These are phyloP conservation scores for Xylaria sp. DNA, from an alignment of 2,329 filamentous ascomycete genomes.

Conservation along the genomic window DNA sequence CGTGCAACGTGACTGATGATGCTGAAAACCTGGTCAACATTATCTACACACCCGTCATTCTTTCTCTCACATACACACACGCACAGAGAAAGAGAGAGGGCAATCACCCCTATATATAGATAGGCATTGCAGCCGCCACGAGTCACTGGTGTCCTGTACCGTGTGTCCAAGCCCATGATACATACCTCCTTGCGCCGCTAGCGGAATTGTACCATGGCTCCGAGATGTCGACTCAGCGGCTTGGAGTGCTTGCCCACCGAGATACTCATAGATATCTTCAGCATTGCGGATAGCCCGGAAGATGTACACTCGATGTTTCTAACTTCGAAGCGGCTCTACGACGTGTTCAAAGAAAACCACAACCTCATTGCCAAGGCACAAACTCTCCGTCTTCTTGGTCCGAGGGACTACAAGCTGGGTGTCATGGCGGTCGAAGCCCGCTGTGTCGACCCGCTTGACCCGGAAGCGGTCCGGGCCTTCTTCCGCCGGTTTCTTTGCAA, in stretches of 20 bases:
- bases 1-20: too few relatives aligned
- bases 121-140: too few relatives aligned
- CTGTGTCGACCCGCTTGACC: background rate
- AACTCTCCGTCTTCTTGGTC: background rate
- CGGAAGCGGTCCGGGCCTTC: background rate
- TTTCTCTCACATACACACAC: too few relatives aligned
- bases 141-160: too few relatives aligned
- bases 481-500: slow-evolving; percentile 2
- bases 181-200: too few relatives aligned
- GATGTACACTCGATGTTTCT: slow-evolving; percentile 2
- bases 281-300: background rate
- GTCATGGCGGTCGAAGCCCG: slow-evolving; percentile 7
- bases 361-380: slow-evolving; percentile 1
- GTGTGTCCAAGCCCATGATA: too few relatives aligned
- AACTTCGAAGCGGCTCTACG: background rate
- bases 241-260: background rate
- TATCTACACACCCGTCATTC: too few relatives aligned
- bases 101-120: too few relatives aligned
- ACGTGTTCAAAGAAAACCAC: background rate
- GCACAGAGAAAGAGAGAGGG: too few relatives aligned
- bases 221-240: too few relatives aligned
- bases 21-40: too few relatives aligned
- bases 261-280: background rate
- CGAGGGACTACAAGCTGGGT: slow-evolving; percentile 4
- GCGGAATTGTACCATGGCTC: too few relatives aligned